Evolutionary conservation across 140 eudicot genomes (phyloP).

Genomic region (Cichorium intybus): DNA sequence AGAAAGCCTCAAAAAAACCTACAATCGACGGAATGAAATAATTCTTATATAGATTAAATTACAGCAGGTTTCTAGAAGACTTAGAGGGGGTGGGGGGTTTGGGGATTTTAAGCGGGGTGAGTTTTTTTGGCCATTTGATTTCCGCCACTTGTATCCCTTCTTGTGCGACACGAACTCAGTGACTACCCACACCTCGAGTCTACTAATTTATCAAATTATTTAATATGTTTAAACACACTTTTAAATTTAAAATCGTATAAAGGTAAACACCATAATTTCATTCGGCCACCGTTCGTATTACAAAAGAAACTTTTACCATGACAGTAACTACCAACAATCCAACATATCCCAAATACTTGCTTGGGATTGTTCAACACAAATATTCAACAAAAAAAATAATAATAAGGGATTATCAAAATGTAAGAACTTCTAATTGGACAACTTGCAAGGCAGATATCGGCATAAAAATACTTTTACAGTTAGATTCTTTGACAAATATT

Average conservation of each 20-base stretch:
- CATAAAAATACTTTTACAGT: background rate
- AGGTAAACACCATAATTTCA: background rate
- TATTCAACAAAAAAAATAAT: background rate
- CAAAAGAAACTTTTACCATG: background rate
- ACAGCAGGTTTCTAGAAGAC: too few relatives aligned
- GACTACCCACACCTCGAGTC: too few relatives aligned
- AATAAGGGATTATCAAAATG: constrained; percentile 2
- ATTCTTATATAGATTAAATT: too few relatives aligned
- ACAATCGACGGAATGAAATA: too few relatives aligned
- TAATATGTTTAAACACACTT: background rate
- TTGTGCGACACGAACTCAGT: too few relatives aligned
- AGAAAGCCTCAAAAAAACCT: too few relatives aligned
- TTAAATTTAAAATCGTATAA: background rate
- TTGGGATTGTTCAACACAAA: background rate
- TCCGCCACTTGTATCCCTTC: too few relatives aligned
- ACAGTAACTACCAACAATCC: background rate
- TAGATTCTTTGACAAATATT: constrained; percentile 5
- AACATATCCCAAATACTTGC: background rate
- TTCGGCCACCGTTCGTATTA: background rate
- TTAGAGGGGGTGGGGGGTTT: too few relatives aligned
- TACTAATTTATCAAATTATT: background rate
- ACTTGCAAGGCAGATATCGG: constrained; percentile 4
- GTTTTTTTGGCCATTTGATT: too few relatives aligned
- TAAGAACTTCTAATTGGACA: background rate
- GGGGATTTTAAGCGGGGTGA: too few relatives aligned